Base-by-base conservation (phyloP, 2,329 filamentous ascomycete genomes). In the Chaetomium sp. region DNA sequence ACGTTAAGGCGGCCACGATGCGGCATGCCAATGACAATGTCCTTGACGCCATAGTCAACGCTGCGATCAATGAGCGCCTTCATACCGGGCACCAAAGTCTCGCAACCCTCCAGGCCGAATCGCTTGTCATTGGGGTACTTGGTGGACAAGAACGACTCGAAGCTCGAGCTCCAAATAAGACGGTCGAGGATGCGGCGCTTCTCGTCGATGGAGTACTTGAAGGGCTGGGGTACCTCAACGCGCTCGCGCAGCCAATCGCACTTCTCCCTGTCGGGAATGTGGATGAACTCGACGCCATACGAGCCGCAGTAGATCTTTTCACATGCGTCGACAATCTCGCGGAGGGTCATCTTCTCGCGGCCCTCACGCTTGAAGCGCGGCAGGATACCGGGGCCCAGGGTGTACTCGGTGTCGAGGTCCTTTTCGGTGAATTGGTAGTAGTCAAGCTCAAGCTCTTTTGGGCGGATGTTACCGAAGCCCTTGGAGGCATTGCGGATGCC, bases 111-210 rank as follows among this genome's bases (percentile, higher is more conserved):
- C 31, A 99, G 87, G 81, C 95, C 95, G 79, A 99, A 99, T 75
- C 95, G 92, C 86, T 99, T 99, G 82, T 99, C 95, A 80, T 99
- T 99, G 78, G 95, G 95, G 80, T 97, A 98, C 80, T 99, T 99
- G 65, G 93, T 97, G 64, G 95, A 89, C 71, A 96, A 83, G 85
- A 99, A 99, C 66, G 88, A 82, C 82, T 99, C 95, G 78, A 99
- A 99, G 80, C 92, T 97, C 69, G 93, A 96, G 77, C 92, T 94
- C 95, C 95, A 99, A 78, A 99, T 99, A 70, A 99, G 84, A 75
- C 95, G 92, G 81, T 99, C 95, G 71, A 99, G 86, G 72, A 99
- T 97, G 71, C 95, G 89, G 75, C 95, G 91, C 87, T 99, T 99
- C 85, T 99, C 95, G 74, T 98, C 95, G 66, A 97, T 90, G 0